Evolutionary conservation across 768 basidiomycete species (phyloP).

Genomic region (Hygrophoropsis aurantiaca): DNA sequence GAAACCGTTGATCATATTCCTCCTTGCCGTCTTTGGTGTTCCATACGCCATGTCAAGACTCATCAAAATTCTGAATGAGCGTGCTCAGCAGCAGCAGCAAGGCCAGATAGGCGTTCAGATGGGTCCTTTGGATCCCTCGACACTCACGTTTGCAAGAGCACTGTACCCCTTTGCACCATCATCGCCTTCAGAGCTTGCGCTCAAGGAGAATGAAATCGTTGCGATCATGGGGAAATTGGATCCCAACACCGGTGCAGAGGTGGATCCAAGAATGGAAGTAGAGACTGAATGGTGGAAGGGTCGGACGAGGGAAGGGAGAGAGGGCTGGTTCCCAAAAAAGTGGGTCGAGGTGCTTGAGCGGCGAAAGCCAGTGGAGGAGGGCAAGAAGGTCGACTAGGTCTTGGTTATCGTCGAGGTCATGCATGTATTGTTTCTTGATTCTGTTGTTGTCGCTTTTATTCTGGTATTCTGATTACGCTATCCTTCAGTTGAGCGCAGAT

Average conservation of each 20-base stretch:
- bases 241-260: conserved; percentile 63
- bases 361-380: conserved; percentile 33
- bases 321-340: conserved; percentile 93
- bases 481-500: too few relatives aligned
- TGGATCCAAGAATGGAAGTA: conserved; percentile 61
- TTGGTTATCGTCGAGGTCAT: too few relatives aligned
- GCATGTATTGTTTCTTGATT: too few relatives aligned
- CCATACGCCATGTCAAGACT: conserved; percentile 93
- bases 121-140: conserved; percentile 73
- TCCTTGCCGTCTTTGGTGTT: conserved; percentile 89
- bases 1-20: conserved; percentile 91
- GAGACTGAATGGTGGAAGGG: conserved; percentile 93
- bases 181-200: conserved; percentile 72
- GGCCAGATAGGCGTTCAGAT: conserved; percentile 29
- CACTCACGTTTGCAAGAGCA: conserved; percentile 82
- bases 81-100: conserved; percentile 43
- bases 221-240: conserved; percentile 85
- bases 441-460: too few relatives aligned
- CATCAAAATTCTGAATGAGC: conserved; percentile 71
- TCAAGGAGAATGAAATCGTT: conserved; percentile 90
- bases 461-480: too few relatives aligned
- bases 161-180: conserved; percentile 75
- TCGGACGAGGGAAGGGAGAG: conserved; percentile 84
- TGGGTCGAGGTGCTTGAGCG: conserved; percentile 77
- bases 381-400: conserved; percentile 40